Evolutionary conservation across 805 yeast genomes (phyloP), one percentile per base, ranked within the genome.

Genomic region (Saturnispora silvae): DNA sequence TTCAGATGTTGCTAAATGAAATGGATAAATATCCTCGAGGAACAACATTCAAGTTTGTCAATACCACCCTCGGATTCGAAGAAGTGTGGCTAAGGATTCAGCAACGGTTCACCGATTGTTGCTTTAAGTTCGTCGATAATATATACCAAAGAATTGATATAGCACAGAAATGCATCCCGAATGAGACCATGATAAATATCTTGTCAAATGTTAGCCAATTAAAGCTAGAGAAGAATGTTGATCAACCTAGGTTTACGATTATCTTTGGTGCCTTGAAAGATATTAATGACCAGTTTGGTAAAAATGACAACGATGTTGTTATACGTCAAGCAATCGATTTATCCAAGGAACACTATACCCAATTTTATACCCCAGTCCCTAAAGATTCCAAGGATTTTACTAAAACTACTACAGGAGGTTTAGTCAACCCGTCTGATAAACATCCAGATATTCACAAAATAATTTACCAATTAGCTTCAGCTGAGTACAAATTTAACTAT

Each of bases 51-150:
- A 18, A 26, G 6, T 37, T 49, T 15, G 10, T 23, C 1, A 43
- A 47, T 28, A 28, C 31, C 11, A 28, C 26, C 3, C 34, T 40
- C 13, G 49, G 50, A n/a, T 49, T 42, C 36, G 52, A 47, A 38
- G 44, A 45, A n/a, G 43, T 48, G 28, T 49, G 52, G 50, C 20
- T 24, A 15, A 35, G 43, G 24, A 7, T 48, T 13, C 28, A 8
- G 20, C 15, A 27, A 2, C 16, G 18, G 18, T 43, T 47, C 17
- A 29, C 32, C 3, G 15, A 24, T 2, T 20, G 36, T 5, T 28
- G 18, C 1, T 36, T 41, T 15, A n/a, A 33, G 7, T 20, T 41
- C 4, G 34, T 36, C 2, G 26, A 33, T 14, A 16, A 34, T 2
- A 7, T 22, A 1, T 13, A 20, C 2, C 15, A 29, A 3, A 20